Conservation (phyloP, 352 stramenopile genomes). For the Blastocystis hominis region DNA sequence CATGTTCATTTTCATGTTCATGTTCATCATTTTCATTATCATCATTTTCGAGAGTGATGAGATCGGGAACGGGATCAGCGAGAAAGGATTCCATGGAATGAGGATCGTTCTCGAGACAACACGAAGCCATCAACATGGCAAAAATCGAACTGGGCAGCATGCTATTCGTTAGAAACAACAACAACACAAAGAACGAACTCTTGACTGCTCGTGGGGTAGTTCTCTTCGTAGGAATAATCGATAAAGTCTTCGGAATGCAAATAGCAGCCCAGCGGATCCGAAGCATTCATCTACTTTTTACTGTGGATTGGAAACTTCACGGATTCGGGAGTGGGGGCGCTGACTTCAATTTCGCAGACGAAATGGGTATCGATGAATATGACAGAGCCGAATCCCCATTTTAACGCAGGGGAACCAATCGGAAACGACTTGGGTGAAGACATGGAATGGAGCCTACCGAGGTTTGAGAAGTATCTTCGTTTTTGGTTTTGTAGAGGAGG, state of each 20-base stretch:
- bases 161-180: too few species aligned
- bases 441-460: neutral
- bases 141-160: neutral
- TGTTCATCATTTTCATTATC: neutral
- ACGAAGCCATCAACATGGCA: neutral
- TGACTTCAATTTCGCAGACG: neutral
- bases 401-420: neutral
- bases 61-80: neutral
- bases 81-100: neutral
- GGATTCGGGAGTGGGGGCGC: neutral
- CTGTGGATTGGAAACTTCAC: neutral
- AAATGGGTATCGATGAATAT: neutral
- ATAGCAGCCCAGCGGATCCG: neutral
- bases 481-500: neutral
- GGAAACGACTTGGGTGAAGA: neutral
- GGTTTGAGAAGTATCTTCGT: neutral
- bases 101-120: neutral
- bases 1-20: too few species aligned
- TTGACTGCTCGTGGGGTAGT: neutral
- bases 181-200: neutral
- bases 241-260: neutral
- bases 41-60: neutral
- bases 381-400: neutral
- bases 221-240: neutral
- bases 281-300: neutral